Evolutionary conservation across 2,329 filamentous ascomycete genomes (phyloP).

Genomic region (Paecilomyces formosus): DNA sequence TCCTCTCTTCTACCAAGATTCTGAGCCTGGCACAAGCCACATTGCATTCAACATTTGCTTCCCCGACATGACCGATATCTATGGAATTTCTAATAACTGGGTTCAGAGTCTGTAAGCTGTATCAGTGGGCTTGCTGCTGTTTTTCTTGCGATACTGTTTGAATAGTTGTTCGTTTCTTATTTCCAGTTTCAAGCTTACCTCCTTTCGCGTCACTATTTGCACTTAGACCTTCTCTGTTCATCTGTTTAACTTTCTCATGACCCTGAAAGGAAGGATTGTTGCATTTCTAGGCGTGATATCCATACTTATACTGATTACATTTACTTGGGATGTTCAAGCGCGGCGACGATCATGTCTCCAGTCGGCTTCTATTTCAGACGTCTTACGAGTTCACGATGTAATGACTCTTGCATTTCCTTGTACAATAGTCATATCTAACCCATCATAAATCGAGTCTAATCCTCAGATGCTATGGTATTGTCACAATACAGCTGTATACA

Average conservation of each 20-base stretch:
- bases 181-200: not conserved
- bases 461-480: not conserved
- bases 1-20: slow-evolving; percentile 20
- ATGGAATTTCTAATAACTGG: not conserved
- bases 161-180: not conserved
- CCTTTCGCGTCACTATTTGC: not conserved
- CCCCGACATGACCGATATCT: not conserved
- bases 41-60: not conserved
- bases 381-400: not conserved
- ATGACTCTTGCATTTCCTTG: not conserved
- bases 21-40: slow-evolving; percentile 7
- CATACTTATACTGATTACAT: not conserved
- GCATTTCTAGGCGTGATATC: not conserved
- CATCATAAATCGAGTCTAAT: not conserved
- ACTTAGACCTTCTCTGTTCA: not conserved
- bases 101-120: not conserved
- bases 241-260: not conserved
- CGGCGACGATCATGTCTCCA: not conserved
- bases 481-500: not conserved
- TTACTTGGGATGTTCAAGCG: not conserved
- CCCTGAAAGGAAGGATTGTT: not conserved
- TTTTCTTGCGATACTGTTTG: not conserved
- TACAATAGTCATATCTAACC: not conserved
- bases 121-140: not conserved
- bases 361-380: not conserved